Evolutionary conservation across 129 eudicot genomes (phyloP), one percentile per base, ranked within the genome.

Genomic region (Flaveria sonorensis): DNA sequence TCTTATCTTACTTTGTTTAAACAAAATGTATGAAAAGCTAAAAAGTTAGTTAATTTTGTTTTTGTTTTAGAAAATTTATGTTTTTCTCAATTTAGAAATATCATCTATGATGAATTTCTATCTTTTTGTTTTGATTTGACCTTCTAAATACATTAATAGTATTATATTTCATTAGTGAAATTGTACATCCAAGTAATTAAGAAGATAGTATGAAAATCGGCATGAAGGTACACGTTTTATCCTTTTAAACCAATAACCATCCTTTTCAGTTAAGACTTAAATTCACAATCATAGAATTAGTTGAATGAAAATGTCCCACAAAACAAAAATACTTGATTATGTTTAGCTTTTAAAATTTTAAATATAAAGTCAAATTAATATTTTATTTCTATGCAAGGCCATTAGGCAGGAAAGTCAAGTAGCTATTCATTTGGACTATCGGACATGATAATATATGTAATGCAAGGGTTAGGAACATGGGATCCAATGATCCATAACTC

Each of bases 321-420:
- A 14, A 69, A 13, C 19, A 36, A 45, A 45, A 45, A 45, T 48
- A 68, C 21, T 19, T 45, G 32, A 20, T 28, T 62, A 0, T 62
- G 45, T 28, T 14, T 30, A 30, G 20, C 55, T 45, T 45, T 45
- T 45, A 42, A 68, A 10, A 3, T 42, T 68, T 43, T 19, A 43
- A 43, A 68, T 45, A 14, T 23, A 68, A 68, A 68, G 73, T 45
- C 56, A 28, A 68, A 68, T 26, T 26, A 26, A 26, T 68, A 53
- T 68, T 42, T 0, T 43, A 40, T 67, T 67, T 19, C 32, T 28
- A 67, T 39, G 36, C 36, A 30, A 30, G 36, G 36, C 36, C 36
- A 0, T 30, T 30, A 30, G 50, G 13, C 30, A 65, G 13, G 28
- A 39, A 42, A 46, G 72, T 68, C 72, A 39, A 66, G 45, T 39